A percentile compares a stretch with the other conserved stretches of the same genome.
Conservation (phyloP, 179 eudicot species). For the Vitellaria paradoxa region DNA sequence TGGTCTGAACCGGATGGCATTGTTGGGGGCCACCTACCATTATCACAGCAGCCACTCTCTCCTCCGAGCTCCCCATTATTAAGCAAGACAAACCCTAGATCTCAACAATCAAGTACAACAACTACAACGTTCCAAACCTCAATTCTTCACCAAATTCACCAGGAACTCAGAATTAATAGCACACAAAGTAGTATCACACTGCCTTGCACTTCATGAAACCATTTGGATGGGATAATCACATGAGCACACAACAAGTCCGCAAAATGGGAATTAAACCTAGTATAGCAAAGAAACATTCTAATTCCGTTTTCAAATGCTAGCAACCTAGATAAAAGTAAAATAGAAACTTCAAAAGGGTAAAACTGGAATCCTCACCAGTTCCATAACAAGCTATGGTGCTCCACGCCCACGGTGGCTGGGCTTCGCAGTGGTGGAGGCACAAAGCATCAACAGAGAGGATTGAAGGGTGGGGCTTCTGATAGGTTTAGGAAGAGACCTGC, state of each 20-base stretch:
- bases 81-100: slow-evolving; percentile 15
- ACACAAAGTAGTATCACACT: not conserved
- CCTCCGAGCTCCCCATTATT: slow-evolving; percentile 68
- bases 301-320: not conserved
- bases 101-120: not conserved
- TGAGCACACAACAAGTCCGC: not conserved
- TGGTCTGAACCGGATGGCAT: slow-evolving; percentile 90
- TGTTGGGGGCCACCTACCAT: slow-evolving; percentile 94
- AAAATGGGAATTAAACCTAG: not conserved
- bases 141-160: slow-evolving; percentile 4
- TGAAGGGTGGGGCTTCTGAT: too few relatives aligned
- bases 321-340: not conserved
- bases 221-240: not conserved
- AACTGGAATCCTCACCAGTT: not conserved
- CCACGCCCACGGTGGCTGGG: too few relatives aligned
- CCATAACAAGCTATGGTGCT: not conserved
- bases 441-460: too few relatives aligned
- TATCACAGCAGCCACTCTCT: slow-evolving; percentile 89
- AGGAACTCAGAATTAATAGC: not conserved
- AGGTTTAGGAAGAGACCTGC: too few relatives aligned
- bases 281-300: not conserved
- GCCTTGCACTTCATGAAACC: not conserved
- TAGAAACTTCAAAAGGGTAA: not conserved
- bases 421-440: too few relatives aligned
- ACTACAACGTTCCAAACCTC: not conserved